phyloP scores from a whole-genome alignment of 495 filamentous ascomycete genomes.

The Echria macrotheca region DNA sequence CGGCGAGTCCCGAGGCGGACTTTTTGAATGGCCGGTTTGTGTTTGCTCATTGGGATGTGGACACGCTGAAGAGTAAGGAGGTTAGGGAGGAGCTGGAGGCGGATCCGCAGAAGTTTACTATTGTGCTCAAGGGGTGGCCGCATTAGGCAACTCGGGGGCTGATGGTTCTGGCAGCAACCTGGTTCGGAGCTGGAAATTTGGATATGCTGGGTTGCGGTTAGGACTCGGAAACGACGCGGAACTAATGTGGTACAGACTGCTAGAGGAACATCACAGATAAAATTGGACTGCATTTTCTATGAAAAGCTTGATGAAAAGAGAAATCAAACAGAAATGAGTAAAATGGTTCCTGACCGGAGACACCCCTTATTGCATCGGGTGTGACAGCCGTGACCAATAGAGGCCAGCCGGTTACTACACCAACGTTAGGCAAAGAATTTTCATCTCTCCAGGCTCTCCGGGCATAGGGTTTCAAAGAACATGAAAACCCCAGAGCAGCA shows the following conservation, averaged over 20 bases:
- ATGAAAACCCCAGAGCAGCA: background rate
- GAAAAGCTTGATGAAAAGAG: too few species aligned
- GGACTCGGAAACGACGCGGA: background rate
- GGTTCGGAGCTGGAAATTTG: background rate
- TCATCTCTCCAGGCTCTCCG: too few species aligned
- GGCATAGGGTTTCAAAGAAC: too few species aligned
- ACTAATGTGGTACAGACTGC: background rate
- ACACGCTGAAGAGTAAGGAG: conserved; percentile 35
- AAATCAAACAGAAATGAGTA: too few species aligned
- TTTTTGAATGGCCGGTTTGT: conserved; percentile 46
- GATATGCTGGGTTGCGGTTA: background rate
- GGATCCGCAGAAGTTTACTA: conserved; percentile 4
- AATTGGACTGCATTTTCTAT: too few species aligned
- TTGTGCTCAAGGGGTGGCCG: conserved; percentile 5
- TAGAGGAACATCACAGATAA: background rate
- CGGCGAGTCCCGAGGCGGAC: conserved; percentile 36
- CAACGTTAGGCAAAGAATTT: too few species aligned
- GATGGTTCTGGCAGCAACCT: too few species aligned
- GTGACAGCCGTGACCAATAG: too few species aligned
- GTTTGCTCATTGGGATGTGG: conserved; percentile 50
- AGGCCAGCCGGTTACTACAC: too few species aligned
- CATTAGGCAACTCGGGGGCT: background rate
- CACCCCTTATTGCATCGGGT: too few species aligned
- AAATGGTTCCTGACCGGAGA: too few species aligned
- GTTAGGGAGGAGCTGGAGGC: background rate